Percentiles rank a stretch among this genome's conserved stretches.
Evolutionary conservation across 164 flowering plant genomes (phyloP).

Genomic region (Stephania japonica): DNA sequence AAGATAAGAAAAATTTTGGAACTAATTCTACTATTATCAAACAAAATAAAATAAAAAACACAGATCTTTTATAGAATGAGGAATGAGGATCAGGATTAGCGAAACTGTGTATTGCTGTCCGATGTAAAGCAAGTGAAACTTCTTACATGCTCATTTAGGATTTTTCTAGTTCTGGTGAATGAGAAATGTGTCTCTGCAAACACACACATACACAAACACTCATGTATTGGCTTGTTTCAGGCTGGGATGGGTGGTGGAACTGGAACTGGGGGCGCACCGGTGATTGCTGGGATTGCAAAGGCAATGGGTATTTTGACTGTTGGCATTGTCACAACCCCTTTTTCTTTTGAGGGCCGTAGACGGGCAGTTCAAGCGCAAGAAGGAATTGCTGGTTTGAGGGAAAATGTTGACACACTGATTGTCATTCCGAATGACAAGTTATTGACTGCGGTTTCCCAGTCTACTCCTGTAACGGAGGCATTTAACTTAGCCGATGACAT

Average conservation of each 20-base stretch:
- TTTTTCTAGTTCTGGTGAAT: not conserved
- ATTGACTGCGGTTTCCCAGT: slow-evolving; percentile 71
- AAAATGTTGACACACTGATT: slow-evolving; percentile 76
- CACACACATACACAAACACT: too few species aligned
- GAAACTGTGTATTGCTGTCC: too few species aligned
- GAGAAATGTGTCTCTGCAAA: not conserved
- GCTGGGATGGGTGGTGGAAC: slow-evolving; percentile 98
- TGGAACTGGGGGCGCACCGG: slow-evolving; percentile 86
- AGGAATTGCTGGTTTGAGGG: slow-evolving; percentile 83
- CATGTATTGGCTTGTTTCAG: slow-evolving; percentile 27
- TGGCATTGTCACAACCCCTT: slow-evolving; percentile 87
- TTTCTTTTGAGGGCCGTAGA: slow-evolving; percentile 80
- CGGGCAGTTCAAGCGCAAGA: slow-evolving; percentile 88
- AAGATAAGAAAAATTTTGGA: too few species aligned
- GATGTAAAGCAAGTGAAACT: too few species aligned
- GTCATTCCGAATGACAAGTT: slow-evolving; percentile 90
- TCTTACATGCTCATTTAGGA: too few species aligned
- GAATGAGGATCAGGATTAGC: too few species aligned
- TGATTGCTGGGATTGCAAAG: slow-evolving; percentile 78
- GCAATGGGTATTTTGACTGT: slow-evolving; percentile 91
- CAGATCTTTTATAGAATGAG: too few species aligned
- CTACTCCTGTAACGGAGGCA: slow-evolving; percentile 87
- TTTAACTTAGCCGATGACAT: slow-evolving; percentile 87
- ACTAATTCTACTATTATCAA: too few species aligned
- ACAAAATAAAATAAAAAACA: too few species aligned